Base-by-base conservation (phyloP, 352 stramenopile genomes). In the Pythium dissotocum region DNA sequence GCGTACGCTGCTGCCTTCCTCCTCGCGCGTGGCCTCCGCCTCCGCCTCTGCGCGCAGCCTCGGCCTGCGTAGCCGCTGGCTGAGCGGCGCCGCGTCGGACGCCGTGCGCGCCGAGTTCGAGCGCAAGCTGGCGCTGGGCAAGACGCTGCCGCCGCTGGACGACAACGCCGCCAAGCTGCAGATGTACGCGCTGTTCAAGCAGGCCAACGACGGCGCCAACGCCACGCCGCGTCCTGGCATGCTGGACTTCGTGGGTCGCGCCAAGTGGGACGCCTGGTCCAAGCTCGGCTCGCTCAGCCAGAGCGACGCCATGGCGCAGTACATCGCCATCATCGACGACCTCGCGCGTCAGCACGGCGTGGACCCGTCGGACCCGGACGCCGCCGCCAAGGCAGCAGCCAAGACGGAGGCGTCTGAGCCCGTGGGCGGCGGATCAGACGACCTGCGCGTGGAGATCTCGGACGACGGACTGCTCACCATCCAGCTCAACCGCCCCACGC, bases 111-210 rank as follows among this genome's bases (percentile, higher is more conserved):
- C 78, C 49, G 76, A 81, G 57, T 93, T 93, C 60, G 67, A 86
- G 52, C 66, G 73, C 56, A 91, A 87, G 38, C 35, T 93, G 16
- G 72, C 80, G 61, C 77, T 90, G 40, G 85, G 85, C 62, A 93
- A 93, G 73, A 77, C 77, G 52, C 72, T 91, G 62, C 85, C 85
- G 24, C 72, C 82, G 63, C 79, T 93, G 16, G 76, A 79, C 24
- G 85, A 93, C 76, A 93, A 93, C 71, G 57, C 61, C n/a, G 63
- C 80, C 67, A 94, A 95, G 64, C 73, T 95, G 44, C 65, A 89
- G 65, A 87, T 95, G 79, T 95, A 95, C 74, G 81, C 85, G 67
- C 79, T 95, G 16, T 95, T 90, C 75, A 94, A 95, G 61, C 87
- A 95, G 67, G 76, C 84, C 6, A 81, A 88, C 33, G 57, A 66